Conservation (phyloP, 179 eudicot species). For the Heliamphora pulchella region DNA sequence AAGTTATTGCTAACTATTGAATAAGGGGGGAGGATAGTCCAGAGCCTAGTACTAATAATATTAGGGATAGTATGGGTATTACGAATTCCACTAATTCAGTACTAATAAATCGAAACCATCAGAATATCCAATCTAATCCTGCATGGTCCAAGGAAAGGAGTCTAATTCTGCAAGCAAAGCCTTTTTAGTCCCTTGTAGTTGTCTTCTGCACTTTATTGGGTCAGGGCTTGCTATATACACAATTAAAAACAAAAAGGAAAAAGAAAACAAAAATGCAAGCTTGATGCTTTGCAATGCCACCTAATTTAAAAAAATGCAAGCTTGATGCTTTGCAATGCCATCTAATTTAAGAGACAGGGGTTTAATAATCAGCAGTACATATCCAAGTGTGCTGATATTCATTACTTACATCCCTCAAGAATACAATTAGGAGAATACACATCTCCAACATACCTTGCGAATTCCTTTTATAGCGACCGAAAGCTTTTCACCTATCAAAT, state of each 20-base stretch:
- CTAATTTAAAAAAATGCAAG: not conserved
- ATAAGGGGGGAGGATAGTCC: too few species aligned
- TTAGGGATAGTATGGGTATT: too few species aligned
- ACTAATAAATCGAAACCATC: too few species aligned
- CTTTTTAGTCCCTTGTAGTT: too few species aligned
- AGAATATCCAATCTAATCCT: too few species aligned
- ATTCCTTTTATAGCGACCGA: conserved; percentile 67
- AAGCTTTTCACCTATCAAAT: conserved; percentile 61
- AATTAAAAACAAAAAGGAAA: too few species aligned
- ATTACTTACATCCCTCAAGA: not conserved
- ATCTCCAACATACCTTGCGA: conserved; percentile 50
- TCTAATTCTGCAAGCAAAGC: too few species aligned
- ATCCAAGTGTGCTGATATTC: not conserved
- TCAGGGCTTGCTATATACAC: not conserved
- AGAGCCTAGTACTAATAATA: too few species aligned
- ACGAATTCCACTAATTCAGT: too few species aligned
- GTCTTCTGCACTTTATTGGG: not conserved
- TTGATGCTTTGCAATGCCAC: not conserved
- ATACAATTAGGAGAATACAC: not conserved
- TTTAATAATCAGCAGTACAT: not conserved
- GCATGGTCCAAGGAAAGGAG: too few species aligned
- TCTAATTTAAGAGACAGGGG: not conserved
- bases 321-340: not conserved
- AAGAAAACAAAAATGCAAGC: too few species aligned
- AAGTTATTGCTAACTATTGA: too few species aligned